Evolutionary conservation across 768 basidiomycete species (phyloP).

Genomic region (Tylopilus felleus): DNA sequence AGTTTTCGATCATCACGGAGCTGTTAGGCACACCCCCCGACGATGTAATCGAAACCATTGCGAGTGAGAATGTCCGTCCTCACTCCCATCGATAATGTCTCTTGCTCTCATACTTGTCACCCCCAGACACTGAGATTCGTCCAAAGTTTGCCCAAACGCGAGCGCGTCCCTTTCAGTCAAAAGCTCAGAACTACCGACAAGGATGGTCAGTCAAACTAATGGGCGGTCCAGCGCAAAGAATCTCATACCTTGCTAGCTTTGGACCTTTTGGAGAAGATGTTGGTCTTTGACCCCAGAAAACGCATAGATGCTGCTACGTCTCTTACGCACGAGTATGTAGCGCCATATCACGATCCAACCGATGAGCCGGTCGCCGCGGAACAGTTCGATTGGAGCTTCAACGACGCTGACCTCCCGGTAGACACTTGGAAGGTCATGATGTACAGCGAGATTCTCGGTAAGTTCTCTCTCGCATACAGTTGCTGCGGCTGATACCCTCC

Average conservation of each 20-base stretch:
- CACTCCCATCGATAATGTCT: neutral
- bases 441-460: slow-evolving; percentile 97
- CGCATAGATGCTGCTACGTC: slow-evolving; percentile 92
- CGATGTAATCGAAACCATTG: slow-evolving; percentile 99
- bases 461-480: slow-evolving; percentile 3
- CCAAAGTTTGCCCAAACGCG: slow-evolving; percentile 94
- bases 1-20: slow-evolving; percentile 99
- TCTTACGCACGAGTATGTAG: slow-evolving; percentile 90
- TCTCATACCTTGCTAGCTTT: slow-evolving; percentile 53
- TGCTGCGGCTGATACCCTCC: neutral
- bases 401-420: slow-evolving; percentile 96
- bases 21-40: slow-evolving; percentile 97
- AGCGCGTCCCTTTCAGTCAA: slow-evolving; percentile 91
- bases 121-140: slow-evolving; percentile 93
- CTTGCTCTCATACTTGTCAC: slow-evolving; percentile 13
- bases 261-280: slow-evolving; percentile 96
- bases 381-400: slow-evolving; percentile 99
- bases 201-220: slow-evolving; percentile 53
- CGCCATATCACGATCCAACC: slow-evolving; percentile 97
- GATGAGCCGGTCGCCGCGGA: slow-evolving; percentile 94
- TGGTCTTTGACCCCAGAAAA: slow-evolving; percentile 97
- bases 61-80: slow-evolving; percentile 85
- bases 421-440: slow-evolving; percentile 99
- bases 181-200: slow-evolving; percentile 88
- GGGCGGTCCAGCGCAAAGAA: neutral